Evolutionary conservation across 2,329 filamentous ascomycete genomes (phyloP), one percentile per base, ranked within the genome.

Genomic region (Zelopaecilomyces penicillatus): DNA sequence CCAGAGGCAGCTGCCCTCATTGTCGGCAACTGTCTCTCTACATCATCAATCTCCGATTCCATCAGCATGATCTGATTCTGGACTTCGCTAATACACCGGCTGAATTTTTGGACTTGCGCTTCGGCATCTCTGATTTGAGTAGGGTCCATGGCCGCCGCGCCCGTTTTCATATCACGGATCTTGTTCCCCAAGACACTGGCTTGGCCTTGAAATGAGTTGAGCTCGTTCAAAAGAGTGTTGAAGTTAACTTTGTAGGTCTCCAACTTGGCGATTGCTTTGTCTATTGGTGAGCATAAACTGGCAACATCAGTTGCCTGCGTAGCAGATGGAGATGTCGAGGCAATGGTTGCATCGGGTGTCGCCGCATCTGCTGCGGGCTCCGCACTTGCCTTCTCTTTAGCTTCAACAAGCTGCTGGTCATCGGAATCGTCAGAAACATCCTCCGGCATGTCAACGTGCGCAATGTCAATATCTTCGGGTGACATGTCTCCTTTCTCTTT

Each of bases 381-480:
- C 26, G 48, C 42, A 5, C n/a, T 43, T 2, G 37, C 27, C 12
- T 40, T 44, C 9, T 34, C 28, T 6, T 51, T 44, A 12, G 29
- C 12, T 12, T 19, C 29, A 38, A 37, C 37, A 31, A 33, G 36
- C 12, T 42, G 46, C 30, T 55, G 53, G 10, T 54, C 56, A 34
- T 60, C 55, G 4, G 39, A 48, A 19, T 57, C 58, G 3, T 58
- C 55, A 5, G 54, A 49, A 5, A 52, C 44, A 36, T 62, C 58
- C 10, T 58, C 57, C 29, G 53, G 41, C 5, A 38, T 51, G 31
- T 61, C 60, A 12, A 60, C 27, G 37, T 67, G 66, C 47, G 70
- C 67, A 27, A 77, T 66, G 38, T 75, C 64, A 41, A 77, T 74
- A 44, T 77, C 73, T 3, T 76, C 73, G 0, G 70, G 70, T 4